A percentile compares a stretch with the other conserved stretches of the same genome.
Conservation (phyloP, 805 yeast genomes). For the Metschnikowia anglica region DNA sequence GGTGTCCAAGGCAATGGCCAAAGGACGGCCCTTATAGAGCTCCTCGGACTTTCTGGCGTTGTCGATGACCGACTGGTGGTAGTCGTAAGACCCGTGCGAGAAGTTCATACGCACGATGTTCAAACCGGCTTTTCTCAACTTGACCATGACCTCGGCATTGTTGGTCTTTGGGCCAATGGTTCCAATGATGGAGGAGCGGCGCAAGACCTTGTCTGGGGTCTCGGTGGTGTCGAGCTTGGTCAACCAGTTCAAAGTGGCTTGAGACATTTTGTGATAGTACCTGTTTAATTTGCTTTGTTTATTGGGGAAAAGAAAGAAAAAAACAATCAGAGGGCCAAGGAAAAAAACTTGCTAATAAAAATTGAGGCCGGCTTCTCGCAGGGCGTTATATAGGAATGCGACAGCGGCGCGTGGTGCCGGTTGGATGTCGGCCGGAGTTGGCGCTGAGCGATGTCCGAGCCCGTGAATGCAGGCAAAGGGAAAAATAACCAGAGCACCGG, state of each 20-base stretch:
- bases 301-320: not conserved
- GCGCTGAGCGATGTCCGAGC: constrained; percentile 17
- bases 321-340: too few species aligned
- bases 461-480: constrained; percentile 7
- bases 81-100: constrained; percentile 97
- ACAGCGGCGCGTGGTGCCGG: constrained; percentile 19
- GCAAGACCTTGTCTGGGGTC: constrained; percentile 74
- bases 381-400: constrained; percentile 13
- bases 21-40: constrained; percentile 90
- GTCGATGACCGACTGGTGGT: constrained; percentile 96
- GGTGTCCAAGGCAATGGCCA: constrained; percentile 97
- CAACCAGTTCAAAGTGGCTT: constrained; percentile 72
- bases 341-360: not conserved
- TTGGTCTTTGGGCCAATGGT: constrained; percentile 99
- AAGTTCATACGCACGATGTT: constrained; percentile 99
- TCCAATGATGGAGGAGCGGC: constrained; percentile 97
- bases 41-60: constrained; percentile 93
- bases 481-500: not conserved
- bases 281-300: constrained; percentile 3
- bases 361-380: constrained; percentile 5
- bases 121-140: constrained; percentile 93
- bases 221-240: constrained; percentile 68
- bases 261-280: too few species aligned
- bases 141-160: constrained; percentile 76
- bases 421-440: constrained; percentile 31